Conservation (phyloP, 73 alveolate species). For the Symbiodinium natans region DNA sequence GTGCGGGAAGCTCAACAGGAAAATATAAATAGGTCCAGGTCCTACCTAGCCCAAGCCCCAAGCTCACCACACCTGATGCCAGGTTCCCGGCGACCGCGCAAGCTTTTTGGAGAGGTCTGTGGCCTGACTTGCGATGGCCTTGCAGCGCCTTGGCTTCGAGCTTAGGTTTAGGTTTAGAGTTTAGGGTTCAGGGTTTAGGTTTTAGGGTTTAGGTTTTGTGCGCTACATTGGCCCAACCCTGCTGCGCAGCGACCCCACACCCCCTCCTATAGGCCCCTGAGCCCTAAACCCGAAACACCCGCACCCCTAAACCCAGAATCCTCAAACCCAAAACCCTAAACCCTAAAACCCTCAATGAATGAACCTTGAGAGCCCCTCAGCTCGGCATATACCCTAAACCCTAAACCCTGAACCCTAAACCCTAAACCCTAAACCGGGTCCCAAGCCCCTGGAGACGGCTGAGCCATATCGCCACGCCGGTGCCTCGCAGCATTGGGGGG, state of each 20-base stretch:
- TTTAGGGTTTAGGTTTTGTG: not conserved
- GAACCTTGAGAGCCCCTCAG: not conserved
- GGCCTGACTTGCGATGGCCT: constrained; percentile 63
- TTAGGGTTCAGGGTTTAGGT: not conserved
- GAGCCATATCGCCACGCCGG: constrained; percentile 82
- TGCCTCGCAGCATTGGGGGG: constrained; percentile 41
- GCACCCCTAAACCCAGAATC: not conserved
- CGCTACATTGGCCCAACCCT: no score
- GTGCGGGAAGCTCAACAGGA: no score
- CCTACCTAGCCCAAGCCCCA: no score
- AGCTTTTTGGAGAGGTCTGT: constrained; percentile 48
- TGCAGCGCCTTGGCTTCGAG: constrained; percentile 45
- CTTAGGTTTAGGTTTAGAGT: not conserved
- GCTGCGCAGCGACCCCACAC: no score
- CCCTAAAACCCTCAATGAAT: not conserved
- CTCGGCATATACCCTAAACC: no score
- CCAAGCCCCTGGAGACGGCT: constrained; percentile 61
- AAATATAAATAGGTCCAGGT: no score
- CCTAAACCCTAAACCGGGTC: not conserved
- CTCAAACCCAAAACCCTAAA: not conserved
- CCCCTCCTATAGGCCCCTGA: not conserved
- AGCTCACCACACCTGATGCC: not conserved
- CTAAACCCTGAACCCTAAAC: not conserved
- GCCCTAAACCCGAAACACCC: not conserved
- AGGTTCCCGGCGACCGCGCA: constrained; percentile 40